These are phyloP conservation scores for Anisodus tanguticus DNA, from an alignment of 257 asterid species.

Conservation along the genomic window DNA sequence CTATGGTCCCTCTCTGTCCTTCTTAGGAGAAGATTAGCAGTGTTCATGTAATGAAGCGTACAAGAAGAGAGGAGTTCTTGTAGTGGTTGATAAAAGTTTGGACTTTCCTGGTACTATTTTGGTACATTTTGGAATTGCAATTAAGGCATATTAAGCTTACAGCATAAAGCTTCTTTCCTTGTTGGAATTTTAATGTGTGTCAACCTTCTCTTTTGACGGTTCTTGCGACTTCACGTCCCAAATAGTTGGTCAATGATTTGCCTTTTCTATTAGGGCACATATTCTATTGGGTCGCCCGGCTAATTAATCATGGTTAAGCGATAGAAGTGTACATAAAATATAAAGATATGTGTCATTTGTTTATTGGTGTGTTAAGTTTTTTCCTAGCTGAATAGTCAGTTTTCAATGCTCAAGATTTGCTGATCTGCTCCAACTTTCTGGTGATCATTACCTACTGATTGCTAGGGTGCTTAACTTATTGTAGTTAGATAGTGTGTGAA, in stretches of 20 bases:
- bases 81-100: not conserved
- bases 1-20: not conserved
- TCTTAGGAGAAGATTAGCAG: not conserved
- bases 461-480: too few species aligned
- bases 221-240: not conserved
- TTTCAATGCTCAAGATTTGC: not conserved
- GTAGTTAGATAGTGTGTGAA: too few species aligned
- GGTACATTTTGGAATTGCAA: not conserved
- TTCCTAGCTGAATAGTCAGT: not conserved
- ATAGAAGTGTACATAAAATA: too few species aligned
- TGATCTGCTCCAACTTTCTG: not conserved
- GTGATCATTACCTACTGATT: not conserved
- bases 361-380: too few species aligned
- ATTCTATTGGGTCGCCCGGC: not conserved
- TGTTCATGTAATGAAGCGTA: not conserved
- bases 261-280: not conserved
- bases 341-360: too few species aligned
- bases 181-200: not conserved
- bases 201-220: not conserved
- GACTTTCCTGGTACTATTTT: not conserved
- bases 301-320: not conserved
- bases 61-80: not conserved
- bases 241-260: not conserved
- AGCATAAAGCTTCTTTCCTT: not conserved
- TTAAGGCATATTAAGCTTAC: not conserved